Evolutionary conservation across 768 basidiomycete genomes (phyloP).

Genomic region (Leccinellum luteum): DNA sequence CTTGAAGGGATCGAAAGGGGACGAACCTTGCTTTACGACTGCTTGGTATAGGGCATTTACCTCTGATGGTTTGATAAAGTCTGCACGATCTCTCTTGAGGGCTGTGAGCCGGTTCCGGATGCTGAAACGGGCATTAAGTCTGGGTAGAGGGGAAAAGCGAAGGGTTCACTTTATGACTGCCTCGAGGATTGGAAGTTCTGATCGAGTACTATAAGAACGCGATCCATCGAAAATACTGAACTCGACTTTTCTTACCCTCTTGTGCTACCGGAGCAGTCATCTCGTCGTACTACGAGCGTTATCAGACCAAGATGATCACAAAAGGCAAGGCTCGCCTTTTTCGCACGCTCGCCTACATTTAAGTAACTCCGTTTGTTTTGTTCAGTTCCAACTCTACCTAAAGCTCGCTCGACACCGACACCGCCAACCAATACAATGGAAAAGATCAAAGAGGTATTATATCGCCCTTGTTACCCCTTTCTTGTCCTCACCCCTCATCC

Average conservation of each 20-base stretch:
- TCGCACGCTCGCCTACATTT: slow-evolving; percentile 36
- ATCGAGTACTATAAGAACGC: slow-evolving; percentile 23
- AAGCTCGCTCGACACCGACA: slow-evolving; percentile 10
- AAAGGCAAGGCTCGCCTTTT: slow-evolving; percentile 29
- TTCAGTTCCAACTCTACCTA: slow-evolving; percentile 9
- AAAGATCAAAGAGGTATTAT: slow-evolving; percentile 44
- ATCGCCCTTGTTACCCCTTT: accelerated
- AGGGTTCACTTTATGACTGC: slow-evolving; percentile 75
- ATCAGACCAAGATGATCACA: slow-evolving; percentile 29
- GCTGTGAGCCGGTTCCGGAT: slow-evolving; percentile 94
- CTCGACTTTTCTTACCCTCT: slow-evolving; percentile 55
- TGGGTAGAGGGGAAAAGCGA: slow-evolving; percentile 18
- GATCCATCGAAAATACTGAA: neutral
- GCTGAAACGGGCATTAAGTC: slow-evolving; percentile 41
- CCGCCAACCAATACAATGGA: slow-evolving; percentile 37
- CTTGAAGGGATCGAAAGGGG: slow-evolving; percentile 11
- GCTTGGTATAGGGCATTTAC: slow-evolving; percentile 91
- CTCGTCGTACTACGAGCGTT: slow-evolving; percentile 1
- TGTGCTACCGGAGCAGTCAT: slow-evolving; percentile 77
- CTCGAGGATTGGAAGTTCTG: slow-evolving; percentile 93
- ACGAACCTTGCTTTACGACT: slow-evolving; percentile 86
- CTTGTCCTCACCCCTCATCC: neutral
- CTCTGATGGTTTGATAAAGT: slow-evolving; percentile 91
- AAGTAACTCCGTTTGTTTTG: slow-evolving; percentile 12
- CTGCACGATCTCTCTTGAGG: slow-evolving; percentile 88